A percentile compares a stretch with the other conserved stretches of the same genome.
Evolutionary conservation across 2,329 filamentous ascomycete genomes (phyloP).

Genomic region (Pseudogymnoascus sp.): DNA sequence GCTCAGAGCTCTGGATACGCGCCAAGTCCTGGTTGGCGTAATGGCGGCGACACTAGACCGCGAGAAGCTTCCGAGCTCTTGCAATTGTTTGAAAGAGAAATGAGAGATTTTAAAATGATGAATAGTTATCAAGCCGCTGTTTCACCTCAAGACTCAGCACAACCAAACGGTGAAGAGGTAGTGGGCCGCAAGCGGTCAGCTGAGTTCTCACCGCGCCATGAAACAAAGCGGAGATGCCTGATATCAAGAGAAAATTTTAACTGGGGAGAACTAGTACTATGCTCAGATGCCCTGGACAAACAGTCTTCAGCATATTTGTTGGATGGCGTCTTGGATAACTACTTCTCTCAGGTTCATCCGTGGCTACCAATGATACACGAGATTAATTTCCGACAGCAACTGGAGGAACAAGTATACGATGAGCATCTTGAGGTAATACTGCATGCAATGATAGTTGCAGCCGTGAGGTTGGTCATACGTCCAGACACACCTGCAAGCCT

Average conservation of each 20-base stretch:
- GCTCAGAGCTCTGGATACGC: background rate
- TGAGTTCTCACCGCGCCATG: background rate
- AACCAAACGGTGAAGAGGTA: background rate
- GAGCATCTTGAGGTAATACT: conserved; percentile 27
- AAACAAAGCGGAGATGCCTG: conserved; percentile 4
- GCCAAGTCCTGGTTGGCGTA: background rate
- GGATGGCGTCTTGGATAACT: conserved; percentile 29
- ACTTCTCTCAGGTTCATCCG: conserved; percentile 27
- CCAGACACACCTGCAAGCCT: conserved; percentile 22
- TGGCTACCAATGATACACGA: conserved; percentile 35
- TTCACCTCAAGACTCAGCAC: background rate
- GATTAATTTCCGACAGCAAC: conserved; percentile 15
- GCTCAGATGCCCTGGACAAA: conserved; percentile 8
- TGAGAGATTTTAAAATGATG: conserved; percentile 2
- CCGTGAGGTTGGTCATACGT: conserved; percentile 24
- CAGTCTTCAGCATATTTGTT: conserved; percentile 19
- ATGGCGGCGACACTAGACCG: background rate
- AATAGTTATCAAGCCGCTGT: background rate
- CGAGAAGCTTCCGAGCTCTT: conserved; percentile 1
- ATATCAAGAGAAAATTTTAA: background rate
- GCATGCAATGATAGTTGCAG: conserved; percentile 29
- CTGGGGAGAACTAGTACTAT: conserved; percentile 10
- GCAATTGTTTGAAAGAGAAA: background rate
- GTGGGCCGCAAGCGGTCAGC: background rate
- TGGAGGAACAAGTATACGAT: conserved; percentile 23